Evolutionary conservation across 2,329 filamentous ascomycete species (phyloP).

Genomic region (Escovopsis weberi): DNA sequence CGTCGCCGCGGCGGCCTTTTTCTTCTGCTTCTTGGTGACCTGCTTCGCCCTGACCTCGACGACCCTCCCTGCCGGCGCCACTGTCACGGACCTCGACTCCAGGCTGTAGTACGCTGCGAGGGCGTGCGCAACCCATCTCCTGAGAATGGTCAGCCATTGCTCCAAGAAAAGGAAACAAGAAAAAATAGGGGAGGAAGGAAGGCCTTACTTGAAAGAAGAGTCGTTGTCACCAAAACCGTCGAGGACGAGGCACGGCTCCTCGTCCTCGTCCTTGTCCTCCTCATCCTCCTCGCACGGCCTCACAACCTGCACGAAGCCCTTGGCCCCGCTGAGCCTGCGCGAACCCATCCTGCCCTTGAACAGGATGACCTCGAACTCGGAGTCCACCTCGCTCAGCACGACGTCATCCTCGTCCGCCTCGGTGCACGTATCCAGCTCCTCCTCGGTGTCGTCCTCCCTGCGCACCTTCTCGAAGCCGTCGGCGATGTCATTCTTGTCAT

Average conservation of each 20-base stretch:
- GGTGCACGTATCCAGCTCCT: too few species aligned
- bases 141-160: constrained; percentile 17
- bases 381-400: too few species aligned
- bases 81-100: constrained; percentile 64
- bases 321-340: too few species aligned
- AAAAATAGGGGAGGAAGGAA: background rate
- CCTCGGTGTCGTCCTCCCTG: too few species aligned
- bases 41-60: constrained; percentile 68
- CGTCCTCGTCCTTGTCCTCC: constrained; percentile 23
- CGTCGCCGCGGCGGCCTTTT: constrained; percentile 14
- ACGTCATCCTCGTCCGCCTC: too few species aligned
- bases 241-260: constrained; percentile 56
- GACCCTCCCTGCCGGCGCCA: constrained; percentile 57
- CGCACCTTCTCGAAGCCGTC: too few species aligned
- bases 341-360: too few species aligned
- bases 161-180: too few species aligned
- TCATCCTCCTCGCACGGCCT: constrained; percentile 1
- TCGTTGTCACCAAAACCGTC: constrained; percentile 64
- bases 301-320: too few species aligned
- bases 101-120: constrained; percentile 89
- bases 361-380: too few species aligned
- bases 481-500: too few species aligned
- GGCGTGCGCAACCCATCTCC: constrained; percentile 84
- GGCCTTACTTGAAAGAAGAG: constrained; percentile 65
- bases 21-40: constrained; percentile 13